These are phyloP conservation scores for Thelonectria rubi DNA, from an alignment of 2,329 filamentous ascomycete genomes.

Conservation along the genomic window DNA sequence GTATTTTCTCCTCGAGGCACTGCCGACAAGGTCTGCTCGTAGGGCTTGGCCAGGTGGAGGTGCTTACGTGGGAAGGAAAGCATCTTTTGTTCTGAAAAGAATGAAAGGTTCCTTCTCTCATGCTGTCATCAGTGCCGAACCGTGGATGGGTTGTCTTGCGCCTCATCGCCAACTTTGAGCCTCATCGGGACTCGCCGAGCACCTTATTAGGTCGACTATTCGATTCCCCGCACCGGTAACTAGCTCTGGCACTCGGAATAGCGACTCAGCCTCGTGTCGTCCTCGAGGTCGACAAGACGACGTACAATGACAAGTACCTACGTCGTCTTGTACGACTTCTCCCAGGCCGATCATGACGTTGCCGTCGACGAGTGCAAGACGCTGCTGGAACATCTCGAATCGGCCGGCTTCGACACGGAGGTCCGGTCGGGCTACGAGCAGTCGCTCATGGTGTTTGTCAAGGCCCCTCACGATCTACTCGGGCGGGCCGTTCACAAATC, in stretches of 20 bases:
- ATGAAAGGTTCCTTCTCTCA: background rate
- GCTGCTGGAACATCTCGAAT: slow-evolving; percentile 67
- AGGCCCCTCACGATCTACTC: slow-evolving; percentile 69
- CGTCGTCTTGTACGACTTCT: slow-evolving; percentile 52
- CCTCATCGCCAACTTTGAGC: too few relatives aligned
- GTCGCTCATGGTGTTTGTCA: slow-evolving; percentile 73
- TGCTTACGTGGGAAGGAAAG: slow-evolving; percentile 34
- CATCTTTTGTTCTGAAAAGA: background rate
- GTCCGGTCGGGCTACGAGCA: slow-evolving; percentile 76
- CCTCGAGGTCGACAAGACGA: slow-evolving; percentile 24
- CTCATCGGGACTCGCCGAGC: too few relatives aligned
- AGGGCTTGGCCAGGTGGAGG: slow-evolving; percentile 40
- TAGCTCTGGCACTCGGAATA: slow-evolving; percentile 16
- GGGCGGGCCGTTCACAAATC: slow-evolving; percentile 74
- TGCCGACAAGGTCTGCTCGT: slow-evolving; percentile 30
- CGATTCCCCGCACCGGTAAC: background rate
- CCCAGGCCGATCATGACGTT: slow-evolving; percentile 45
- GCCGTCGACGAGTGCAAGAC: slow-evolving; percentile 48
- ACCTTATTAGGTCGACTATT: background rate
- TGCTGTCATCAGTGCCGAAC: too few relatives aligned
- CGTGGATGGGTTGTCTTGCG: too few relatives aligned
- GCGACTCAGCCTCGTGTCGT: background rate
- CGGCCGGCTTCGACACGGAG: slow-evolving; percentile 73
- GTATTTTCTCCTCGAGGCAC: slow-evolving; percentile 7
- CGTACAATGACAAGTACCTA: slow-evolving; percentile 53